Base-by-base conservation (phyloP, 108 stramenopile genomes). In the Cyclotella choctawhatcheeana region DNA sequence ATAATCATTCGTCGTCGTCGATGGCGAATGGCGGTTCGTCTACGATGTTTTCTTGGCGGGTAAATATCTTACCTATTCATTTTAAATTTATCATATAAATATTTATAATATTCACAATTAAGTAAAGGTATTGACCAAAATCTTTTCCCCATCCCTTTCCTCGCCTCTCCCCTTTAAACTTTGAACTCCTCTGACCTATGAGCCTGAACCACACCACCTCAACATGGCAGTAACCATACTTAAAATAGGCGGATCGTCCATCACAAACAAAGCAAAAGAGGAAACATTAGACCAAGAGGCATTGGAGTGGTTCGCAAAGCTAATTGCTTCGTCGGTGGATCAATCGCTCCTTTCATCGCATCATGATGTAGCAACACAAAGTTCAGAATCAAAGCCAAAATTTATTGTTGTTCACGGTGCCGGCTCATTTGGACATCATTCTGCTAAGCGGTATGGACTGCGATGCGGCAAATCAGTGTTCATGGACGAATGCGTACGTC, bases 171-270 rank as follows among this genome's bases (percentile, higher is more conserved):
- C n/a, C n/a, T n/a, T n/a, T n/a, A n/a, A n/a, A n/a, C n/a, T n/a
- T n/a, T n/a, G n/a, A n/a, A n/a, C n/a, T n/a, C n/a, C n/a, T n/a
- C n/a, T n/a, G n/a, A n/a, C n/a, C n/a, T n/a, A n/a, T n/a, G n/a
- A n/a, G n/a, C n/a, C n/a, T n/a, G n/a, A n/a, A n/a, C n/a, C n/a
- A n/a, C n/a, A n/a, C n/a, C n/a, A n/a, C n/a, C n/a, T n/a, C n/a
- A n/a, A n/a, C n/a, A n/a, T n/a, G n/a, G n/a, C n/a, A 45, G 75
- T 89, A 58, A 69, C 82, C 24, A 58, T 93, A 24, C 69, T 93
- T 17, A 93, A 93, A 58, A 76, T 93, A 27, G 92, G 92, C 27
- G 92, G 92, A 29, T 93, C 92, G 2, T 90, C 88, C 45, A 85
- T 93, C 25, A 93, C 92, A 26, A 30, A 88, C 64, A 93, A 93